These are phyloP conservation scores for Coccomyxa sp. DNA, from an alignment of 139 green algal genomes.

Conservation along the genomic window DNA sequence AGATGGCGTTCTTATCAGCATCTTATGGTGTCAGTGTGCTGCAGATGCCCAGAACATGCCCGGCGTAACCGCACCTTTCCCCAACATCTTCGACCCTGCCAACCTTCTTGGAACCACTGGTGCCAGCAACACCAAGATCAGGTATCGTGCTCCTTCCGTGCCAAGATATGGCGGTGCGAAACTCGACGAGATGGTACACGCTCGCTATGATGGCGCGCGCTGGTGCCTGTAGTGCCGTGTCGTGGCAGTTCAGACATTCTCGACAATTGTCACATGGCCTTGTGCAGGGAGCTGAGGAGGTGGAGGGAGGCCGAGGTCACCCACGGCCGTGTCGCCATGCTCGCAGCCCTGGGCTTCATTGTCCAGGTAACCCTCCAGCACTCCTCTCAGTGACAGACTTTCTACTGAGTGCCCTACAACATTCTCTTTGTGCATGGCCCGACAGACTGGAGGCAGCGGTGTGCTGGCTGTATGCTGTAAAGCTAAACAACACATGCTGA, in stretches of 20 bases:
- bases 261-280: not conserved
- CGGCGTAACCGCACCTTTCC: conserved; percentile 49
- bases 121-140: not conserved
- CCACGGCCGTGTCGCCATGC: conserved; percentile 73
- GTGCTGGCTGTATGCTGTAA: too few relatives aligned
- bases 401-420: too few relatives aligned
- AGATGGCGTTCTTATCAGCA: too few relatives aligned
- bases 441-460: too few relatives aligned
- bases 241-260: not conserved
- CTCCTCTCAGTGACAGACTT: too few relatives aligned
- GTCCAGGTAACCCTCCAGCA: too few relatives aligned
- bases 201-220: too few relatives aligned
- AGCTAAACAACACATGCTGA: too few relatives aligned
- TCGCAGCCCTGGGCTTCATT: conserved; percentile 66
- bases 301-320: conserved; percentile 71
- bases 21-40: not conserved
- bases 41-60: conserved; percentile 54
- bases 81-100: conserved; percentile 47
- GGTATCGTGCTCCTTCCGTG: not conserved
- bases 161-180: not conserved
- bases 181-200: not conserved
- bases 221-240: too few relatives aligned
- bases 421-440: too few relatives aligned
- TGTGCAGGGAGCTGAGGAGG: not conserved
- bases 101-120: conserved; percentile 27